Base-by-base conservation (phyloP, 768 basidiomycete species). In the Sistotremastrum niveocremeum region DNA sequence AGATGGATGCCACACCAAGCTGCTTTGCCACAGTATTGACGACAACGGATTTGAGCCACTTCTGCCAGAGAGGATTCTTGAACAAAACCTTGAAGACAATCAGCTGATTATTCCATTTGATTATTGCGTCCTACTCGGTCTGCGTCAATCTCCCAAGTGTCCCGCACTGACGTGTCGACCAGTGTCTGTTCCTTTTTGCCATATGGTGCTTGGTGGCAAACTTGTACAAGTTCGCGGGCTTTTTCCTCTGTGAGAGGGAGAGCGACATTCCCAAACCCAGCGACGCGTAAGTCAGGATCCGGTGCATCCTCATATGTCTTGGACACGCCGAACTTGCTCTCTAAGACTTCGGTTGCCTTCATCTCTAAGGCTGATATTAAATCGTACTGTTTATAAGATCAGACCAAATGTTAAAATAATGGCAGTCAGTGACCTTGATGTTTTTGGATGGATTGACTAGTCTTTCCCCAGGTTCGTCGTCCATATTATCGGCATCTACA, bases 111-210 rank as follows among this genome's bases (percentile, higher is more conserved):
- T 20, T 20, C 20, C 20, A 20, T 20, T 20, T 20, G 20, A 20
- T 20, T 20, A 20, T 20, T 20, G 20, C 20, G 20, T 20, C 41
- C 6, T 30, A 58, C 59, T 40, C 57, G 52, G 1, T 48, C 51
- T 0, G 69, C 64, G 43, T 71, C 67, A 40, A 75, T 68, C 51
- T 74, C 71, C 71, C 71, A 75, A 4, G 70, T 72, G 59, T 74
- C 66, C 8, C 71, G 57, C 5, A 73, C 69, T 1, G 58, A 51
- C 37, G 57, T 70, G 48, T 73, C 65, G 1, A 72, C 60, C 7
- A 71, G 49, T 0, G 68, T 73, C 7, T 60, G 55, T 34, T 65
- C 61, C 10, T 67, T 69, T 44, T 65, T 63, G 1, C 71, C 72
- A 52, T 66, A 74, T 1, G 70, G 69, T 3, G 72, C 68, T 52